Evolutionary conservation across 805 yeast genomes (phyloP), one percentile per base, ranked within the genome.

Genomic region (Metschnikowia lochheadii): DNA sequence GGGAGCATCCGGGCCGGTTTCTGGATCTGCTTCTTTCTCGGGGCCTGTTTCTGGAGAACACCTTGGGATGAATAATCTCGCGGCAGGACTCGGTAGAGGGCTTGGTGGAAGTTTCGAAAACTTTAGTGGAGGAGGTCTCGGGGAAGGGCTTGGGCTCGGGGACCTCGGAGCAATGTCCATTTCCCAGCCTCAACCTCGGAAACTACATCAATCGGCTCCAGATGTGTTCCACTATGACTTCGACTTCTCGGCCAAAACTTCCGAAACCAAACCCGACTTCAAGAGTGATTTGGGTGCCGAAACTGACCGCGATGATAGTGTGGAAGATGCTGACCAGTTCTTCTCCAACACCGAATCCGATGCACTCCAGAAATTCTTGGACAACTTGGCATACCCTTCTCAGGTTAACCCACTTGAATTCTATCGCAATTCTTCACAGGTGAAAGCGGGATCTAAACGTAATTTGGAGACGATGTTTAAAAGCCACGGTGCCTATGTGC

Each of bases 321-420:
- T 37, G 21, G 57, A 50, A 23, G 58, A 51, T 8, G 46, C 50
- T 21, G 61, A 57, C 50, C 58, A 57, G 48, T 56, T 58, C 37
- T 58, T 58, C 54, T 52, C 59, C 45, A 48, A 46, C 41, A 57
- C 59, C 13, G 62, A 58, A 49, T 46, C 56, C 6, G 49, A 51
- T 20, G 62, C 62, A 18, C 65, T 73, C 58, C 76, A 72, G 52
- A 64, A 59, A 57, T 73, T 73, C 49, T 63, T 73, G 58, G 77
- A 73, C 52, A 68, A 67, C 52, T 64, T 73, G 56, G 73, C 67
- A 42, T 67, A 31, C 62, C 64, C 56, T 60, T 67, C 43, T 39
- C 58, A 31, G 52, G 52, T 57, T 26, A 64, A 65, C 48, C 73
- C 73, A 3, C 58, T 66, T 37, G 69, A 68, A 33, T 63, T 69